Evolutionary conservation across 2,329 filamentous ascomycete genomes (phyloP).

Genomic region (Arthrinium phaeospermum): DNA sequence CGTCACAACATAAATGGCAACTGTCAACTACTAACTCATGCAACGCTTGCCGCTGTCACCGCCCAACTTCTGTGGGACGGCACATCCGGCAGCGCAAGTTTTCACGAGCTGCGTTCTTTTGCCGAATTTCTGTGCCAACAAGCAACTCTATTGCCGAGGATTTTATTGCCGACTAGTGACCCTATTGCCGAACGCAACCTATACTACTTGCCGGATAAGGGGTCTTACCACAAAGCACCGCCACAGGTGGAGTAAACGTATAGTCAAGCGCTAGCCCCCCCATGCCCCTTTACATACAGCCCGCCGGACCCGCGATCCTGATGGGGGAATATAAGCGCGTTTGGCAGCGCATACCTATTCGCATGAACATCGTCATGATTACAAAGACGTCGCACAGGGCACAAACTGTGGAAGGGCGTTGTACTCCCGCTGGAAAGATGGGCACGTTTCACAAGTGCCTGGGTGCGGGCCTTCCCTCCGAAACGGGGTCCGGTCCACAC

Average conservation of each 20-base stretch:
- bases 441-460: background rate
- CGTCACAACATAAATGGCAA: background rate
- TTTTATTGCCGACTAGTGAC: no score
- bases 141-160: no score
- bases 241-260: background rate
- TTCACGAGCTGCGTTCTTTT: no score
- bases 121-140: no score
- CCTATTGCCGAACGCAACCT: no score
- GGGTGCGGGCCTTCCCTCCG: background rate
- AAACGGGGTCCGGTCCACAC: background rate
- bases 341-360: background rate
- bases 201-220: background rate
- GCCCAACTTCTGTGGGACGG: background rate
- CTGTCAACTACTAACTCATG: background rate
- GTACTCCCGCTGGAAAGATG: background rate
- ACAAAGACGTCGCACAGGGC: background rate
- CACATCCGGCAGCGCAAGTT: background rate
- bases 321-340: background rate
- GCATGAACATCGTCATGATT: background rate
- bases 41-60: background rate
- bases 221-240: background rate
- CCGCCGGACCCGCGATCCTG: background rate
- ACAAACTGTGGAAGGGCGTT: background rate
- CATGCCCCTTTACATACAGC: no score
- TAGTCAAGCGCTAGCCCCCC: background rate